phyloP scores from a whole-genome alignment of 257 asterid genomes.

The Solanum pennellii region DNA sequence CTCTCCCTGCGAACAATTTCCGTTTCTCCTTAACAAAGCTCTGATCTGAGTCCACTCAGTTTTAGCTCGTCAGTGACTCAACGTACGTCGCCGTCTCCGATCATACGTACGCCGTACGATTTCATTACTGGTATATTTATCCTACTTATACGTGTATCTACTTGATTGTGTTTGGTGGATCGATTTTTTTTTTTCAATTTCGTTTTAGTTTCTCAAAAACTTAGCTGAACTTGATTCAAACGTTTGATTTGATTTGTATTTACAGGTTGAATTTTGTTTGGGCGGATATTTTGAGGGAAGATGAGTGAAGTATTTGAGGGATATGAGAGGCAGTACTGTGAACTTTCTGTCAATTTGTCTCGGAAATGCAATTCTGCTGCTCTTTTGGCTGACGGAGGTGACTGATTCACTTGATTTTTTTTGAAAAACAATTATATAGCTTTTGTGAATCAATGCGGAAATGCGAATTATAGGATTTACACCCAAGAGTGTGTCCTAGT shows the following conservation, averaged over 20 bases:
- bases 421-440: not conserved
- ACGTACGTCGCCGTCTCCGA: not conserved
- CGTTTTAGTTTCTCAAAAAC: not conserved
- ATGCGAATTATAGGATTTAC: not conserved
- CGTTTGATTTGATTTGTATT: not conserved
- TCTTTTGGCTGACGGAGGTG: constrained; percentile 72
- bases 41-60: not conserved
- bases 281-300: constrained; percentile 14
- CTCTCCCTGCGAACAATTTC: not conserved
- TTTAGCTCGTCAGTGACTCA: not conserved
- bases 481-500: not conserved
- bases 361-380: constrained; percentile 62
- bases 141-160: not conserved
- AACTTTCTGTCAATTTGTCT: constrained; percentile 77
- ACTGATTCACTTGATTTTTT: not conserved
- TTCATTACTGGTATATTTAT: not conserved
- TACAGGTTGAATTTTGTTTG: constrained; percentile 6
- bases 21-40: not conserved
- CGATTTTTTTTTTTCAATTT: not conserved
- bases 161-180: not conserved
- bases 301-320: constrained; percentile 91
- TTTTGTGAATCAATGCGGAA: not conserved
- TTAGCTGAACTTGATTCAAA: not conserved
- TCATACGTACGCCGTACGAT: not conserved
- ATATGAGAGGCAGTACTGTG: constrained; percentile 91